phyloP scores from a whole-genome alignment of 1,284 basidiomycete species.

The Trichosporon sp. region DNA sequence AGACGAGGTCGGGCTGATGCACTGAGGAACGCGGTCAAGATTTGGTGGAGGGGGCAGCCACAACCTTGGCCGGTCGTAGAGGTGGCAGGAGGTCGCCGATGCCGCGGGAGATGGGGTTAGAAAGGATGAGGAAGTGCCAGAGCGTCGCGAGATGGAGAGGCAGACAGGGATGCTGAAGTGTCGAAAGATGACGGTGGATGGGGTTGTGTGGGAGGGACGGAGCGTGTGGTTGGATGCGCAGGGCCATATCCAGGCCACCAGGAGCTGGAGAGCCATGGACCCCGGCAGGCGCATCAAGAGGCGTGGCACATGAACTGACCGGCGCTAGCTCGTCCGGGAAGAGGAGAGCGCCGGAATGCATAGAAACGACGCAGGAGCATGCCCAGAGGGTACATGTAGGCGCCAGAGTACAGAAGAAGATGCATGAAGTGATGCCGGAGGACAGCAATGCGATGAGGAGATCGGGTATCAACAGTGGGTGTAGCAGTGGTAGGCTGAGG shows the following conservation, averaged over 20 bases:
- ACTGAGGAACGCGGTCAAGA: conserved; percentile 1
- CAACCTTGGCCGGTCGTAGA: neutral
- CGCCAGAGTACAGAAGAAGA: neutral
- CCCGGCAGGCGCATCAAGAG: neutral
- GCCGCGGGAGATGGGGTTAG: neutral
- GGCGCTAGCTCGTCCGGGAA: neutral
- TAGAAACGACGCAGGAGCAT: neutral
- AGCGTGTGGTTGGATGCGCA: conserved; percentile 9
- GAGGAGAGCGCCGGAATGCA: neutral
- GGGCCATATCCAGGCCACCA: neutral
- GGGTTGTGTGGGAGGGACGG: conserved; percentile 3
- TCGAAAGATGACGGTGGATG: conserved; percentile 2
- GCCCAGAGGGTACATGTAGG: no score
- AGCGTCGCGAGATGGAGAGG: neutral
- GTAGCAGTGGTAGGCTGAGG: neutral
- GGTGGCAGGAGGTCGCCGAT: neutral
- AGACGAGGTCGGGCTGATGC: conserved; percentile 1
- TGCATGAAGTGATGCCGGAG: neutral
- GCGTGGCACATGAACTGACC: neutral
- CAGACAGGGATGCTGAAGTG: conserved; percentile 3
- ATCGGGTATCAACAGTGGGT: neutral
- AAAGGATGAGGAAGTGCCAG: neutral
- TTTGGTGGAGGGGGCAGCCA: conserved; percentile 4
- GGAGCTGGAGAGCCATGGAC: neutral
- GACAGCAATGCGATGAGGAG: neutral